A percentile compares a stretch with the other conserved stretches of the same genome.
phyloP scores from a whole-genome alignment of 768 basidiomycete species.

The Tylopilus sp. region DNA sequence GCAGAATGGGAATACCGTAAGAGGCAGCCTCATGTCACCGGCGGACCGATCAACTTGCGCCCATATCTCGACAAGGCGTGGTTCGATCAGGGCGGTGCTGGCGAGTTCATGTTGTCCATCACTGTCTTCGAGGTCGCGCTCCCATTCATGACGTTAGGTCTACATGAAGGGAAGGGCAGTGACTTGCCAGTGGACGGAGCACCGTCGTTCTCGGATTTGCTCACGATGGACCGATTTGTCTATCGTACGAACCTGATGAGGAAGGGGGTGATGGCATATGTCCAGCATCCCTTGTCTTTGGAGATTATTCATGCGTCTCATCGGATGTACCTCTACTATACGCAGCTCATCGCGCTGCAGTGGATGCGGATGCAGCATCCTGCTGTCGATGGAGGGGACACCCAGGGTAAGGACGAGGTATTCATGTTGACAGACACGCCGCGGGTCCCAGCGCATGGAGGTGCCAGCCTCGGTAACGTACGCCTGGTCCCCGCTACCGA shows the following conservation, averaged over 20 bases:
- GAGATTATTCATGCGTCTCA: slow-evolving; percentile 32
- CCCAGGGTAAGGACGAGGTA: not conserved
- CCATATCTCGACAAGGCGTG: slow-evolving; percentile 46
- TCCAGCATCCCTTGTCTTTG: slow-evolving; percentile 44
- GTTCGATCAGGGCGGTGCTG: slow-evolving; percentile 41
- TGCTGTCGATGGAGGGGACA: not conserved
- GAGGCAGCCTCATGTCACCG: not conserved
- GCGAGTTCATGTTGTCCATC: slow-evolving; percentile 39
- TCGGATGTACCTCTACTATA: slow-evolving; percentile 4
- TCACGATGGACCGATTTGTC: slow-evolving; percentile 45
- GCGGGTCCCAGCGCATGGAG: slow-evolving; percentile 7
- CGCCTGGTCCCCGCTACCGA: not conserved
- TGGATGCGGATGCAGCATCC: slow-evolving; percentile 23
- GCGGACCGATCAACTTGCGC: slow-evolving; percentile 45
- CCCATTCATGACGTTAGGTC: slow-evolving; percentile 45
- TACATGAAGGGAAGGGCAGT: not conserved
- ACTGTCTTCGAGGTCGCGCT: slow-evolving; percentile 43
- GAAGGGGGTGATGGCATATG: slow-evolving; percentile 30
- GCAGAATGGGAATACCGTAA: not conserved
- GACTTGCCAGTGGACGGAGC: slow-evolving; percentile 13
- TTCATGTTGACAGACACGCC: slow-evolving; percentile 2
- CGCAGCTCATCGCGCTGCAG: slow-evolving; percentile 14
- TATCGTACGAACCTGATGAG: slow-evolving; percentile 38
- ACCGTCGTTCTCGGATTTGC: slow-evolving; percentile 40
- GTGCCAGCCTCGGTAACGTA: slow-evolving; percentile 31